Evolutionary conservation across 2,329 filamentous ascomycete genomes (phyloP).

Genomic region (Diaporthe helianthi): DNA sequence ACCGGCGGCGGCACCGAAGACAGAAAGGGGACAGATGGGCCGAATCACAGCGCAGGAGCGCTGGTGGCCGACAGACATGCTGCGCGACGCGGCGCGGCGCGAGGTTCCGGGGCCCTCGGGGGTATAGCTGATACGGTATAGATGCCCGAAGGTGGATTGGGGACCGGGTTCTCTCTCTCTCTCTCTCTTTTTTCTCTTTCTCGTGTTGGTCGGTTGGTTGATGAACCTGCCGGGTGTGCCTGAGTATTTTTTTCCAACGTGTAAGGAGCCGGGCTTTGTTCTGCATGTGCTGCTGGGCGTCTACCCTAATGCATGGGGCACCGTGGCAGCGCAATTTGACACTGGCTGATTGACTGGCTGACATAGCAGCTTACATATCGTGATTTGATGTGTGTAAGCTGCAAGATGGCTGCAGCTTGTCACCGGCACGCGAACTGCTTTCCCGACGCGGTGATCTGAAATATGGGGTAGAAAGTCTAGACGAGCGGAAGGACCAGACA

Average conservation of each 20-base stretch:
- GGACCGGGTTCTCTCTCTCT: no score
- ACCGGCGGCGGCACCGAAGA: not conserved
- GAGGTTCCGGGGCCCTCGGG: not conserved
- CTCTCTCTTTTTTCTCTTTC: not conserved
- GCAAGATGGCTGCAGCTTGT: slow-evolving; percentile 20
- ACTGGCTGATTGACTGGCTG: not conserved
- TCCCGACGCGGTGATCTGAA: not conserved
- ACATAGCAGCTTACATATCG: not conserved
- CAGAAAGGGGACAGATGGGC: not conserved
- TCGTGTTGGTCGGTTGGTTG: not conserved
- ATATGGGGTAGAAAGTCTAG: not conserved
- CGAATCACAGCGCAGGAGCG: slow-evolving; percentile 6
- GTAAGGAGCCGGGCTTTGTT: not conserved
- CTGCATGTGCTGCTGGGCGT: slow-evolving; percentile 6
- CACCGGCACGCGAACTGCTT: slow-evolving; percentile 4
- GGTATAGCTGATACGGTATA: slow-evolving; percentile 26
- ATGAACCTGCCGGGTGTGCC: not conserved
- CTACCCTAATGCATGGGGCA: not conserved
- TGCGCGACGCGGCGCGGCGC: slow-evolving; percentile 24
- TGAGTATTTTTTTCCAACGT: not conserved
- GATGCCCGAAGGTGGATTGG: not conserved
- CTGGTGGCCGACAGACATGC: not conserved
- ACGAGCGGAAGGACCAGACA: not conserved
- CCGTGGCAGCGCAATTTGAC: not conserved
- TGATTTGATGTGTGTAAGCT: not conserved